These are phyloP conservation scores for Vishniacozyma victoriae DNA, from an alignment of 768 basidiomycete genomes.

Conservation along the genomic window DNA sequence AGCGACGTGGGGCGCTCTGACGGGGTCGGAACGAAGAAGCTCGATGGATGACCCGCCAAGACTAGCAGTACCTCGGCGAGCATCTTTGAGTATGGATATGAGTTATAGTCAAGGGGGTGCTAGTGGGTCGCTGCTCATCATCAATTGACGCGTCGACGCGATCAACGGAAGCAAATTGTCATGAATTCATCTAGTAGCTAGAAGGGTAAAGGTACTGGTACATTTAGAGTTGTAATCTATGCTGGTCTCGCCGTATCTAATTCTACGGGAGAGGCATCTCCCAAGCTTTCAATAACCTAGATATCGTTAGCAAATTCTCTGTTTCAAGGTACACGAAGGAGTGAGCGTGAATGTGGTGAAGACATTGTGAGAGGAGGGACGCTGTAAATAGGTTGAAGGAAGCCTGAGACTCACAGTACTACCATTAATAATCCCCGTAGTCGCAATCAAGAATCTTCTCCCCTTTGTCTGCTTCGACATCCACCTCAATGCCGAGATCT, in stretches of 20 bases:
- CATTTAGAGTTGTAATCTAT: no score
- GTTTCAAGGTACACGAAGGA: background rate
- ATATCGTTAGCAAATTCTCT: background rate
- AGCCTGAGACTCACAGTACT: constrained; percentile 27
- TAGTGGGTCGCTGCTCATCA: background rate
- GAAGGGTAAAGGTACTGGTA: no score
- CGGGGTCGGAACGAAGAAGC: constrained; percentile 60
- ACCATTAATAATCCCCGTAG: constrained; percentile 84
- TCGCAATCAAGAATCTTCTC: constrained; percentile 79
- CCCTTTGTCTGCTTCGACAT: constrained; percentile 79
- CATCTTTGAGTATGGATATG: constrained; percentile 52
- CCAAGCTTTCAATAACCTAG: constrained; percentile 11
- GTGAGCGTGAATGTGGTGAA: background rate
- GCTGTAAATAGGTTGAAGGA: background rate
- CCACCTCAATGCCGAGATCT: constrained; percentile 92
- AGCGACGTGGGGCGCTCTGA: constrained; percentile 14
- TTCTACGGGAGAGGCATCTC: no score
- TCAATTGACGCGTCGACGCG: background rate
- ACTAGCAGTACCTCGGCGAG: constrained; percentile 82
- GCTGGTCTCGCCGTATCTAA: no score
- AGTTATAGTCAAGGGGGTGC: background rate
- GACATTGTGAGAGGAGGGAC: background rate
- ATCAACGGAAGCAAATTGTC: no score
- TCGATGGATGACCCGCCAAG: constrained; percentile 79
- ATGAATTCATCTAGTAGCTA: no score